Base-by-base conservation (phyloP, 108 stramenopile genomes). In the Nitzschia sp. region DNA sequence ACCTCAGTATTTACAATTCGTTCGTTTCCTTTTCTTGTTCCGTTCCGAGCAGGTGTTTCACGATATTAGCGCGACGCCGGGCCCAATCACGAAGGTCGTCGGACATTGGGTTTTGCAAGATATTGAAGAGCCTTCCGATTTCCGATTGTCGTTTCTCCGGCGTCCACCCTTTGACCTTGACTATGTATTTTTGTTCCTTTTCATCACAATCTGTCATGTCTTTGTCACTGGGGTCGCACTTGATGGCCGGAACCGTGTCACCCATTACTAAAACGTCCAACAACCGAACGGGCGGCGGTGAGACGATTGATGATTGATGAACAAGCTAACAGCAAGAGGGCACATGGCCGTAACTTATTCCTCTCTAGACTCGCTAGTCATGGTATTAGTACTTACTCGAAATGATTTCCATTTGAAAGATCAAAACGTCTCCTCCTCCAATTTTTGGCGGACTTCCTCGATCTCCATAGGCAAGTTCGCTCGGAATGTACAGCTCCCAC, bases 401-500 rank as follows among this genome's bases (percentile, higher is more conserved):
- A 46, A 96, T 60, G 59, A 98, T 92, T 78, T 96, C 96, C 77
- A 98, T 89, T 23, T 72, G 79, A 78, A 98, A 98, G 2, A 94
- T 81, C 25, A 98, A 81, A 4, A 89, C 90, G 3, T 83, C 83
- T 23, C 90, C 89, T 23, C 84, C 85, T 1, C 76, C 75, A 67
- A 96, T 96, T 45, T 78, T 78, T 13, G 80, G 85, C 38, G 76
- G 77, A 59, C 70, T 78, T 25, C 95, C 97, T 44, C 85, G 63
- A 57, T 89, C 94, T 3, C 96, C 96, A 54, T 97, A 99, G 6
- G 80, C 98, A 16, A 98, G 66, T 50, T 96, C 96, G 17, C 80
- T 60, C 2, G 97, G 97, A 71, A 98, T 96, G 76, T 89, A 93
- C 41, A 98, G 71, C 66, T 97, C 94, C 98, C 98, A 98, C 80